Evolutionary conservation across 768 basidiomycete species (phyloP).

Genomic region (Lentinula edodes): DNA sequence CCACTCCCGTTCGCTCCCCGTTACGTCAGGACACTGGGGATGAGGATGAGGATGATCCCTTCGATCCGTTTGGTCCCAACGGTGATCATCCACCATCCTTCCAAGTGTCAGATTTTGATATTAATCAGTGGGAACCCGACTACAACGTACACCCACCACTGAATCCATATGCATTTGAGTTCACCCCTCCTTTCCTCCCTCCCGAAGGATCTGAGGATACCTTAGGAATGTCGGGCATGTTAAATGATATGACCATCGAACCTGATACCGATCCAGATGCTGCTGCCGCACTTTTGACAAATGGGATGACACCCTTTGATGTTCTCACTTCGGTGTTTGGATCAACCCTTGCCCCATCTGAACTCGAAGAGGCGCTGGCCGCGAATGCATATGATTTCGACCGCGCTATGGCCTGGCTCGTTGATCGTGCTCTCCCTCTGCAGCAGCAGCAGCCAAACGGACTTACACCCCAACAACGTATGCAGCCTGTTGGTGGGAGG

Average conservation of each 20-base stretch:
- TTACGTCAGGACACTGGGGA: constrained; percentile 47
- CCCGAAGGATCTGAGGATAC: neutral
- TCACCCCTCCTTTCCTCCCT: constrained; percentile 3
- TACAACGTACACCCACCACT: constrained; percentile 27
- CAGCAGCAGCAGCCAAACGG: constrained; percentile 22
- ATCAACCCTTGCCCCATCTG: constrained; percentile 80
- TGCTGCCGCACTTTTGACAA: constrained; percentile 62
- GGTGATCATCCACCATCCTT: constrained; percentile 49
- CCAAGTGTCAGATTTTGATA: constrained; percentile 62
- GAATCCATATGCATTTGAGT: constrained; percentile 18
- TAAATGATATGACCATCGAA: constrained; percentile 17
- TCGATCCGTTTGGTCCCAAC: constrained; percentile 64
- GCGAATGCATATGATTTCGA: constrained; percentile 94
- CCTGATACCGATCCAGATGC: constrained; percentile 30
- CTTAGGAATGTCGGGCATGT: constrained; percentile 9
- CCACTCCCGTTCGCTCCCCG: constrained; percentile 66
- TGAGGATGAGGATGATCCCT: constrained; percentile 80
- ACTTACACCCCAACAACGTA: constrained; percentile 23
- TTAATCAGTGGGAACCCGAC: constrained; percentile 43
- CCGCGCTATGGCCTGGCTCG: constrained; percentile 88
- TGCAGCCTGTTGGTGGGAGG: constrained; percentile 63
- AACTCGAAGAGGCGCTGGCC: constrained; percentile 89
- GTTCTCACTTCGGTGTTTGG: constrained; percentile 93
- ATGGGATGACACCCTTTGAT: constrained; percentile 97
- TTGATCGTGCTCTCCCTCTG: constrained; percentile 62